Conservation (phyloP, 768 basidiomycete species). For the Agaricus blazei region DNA sequence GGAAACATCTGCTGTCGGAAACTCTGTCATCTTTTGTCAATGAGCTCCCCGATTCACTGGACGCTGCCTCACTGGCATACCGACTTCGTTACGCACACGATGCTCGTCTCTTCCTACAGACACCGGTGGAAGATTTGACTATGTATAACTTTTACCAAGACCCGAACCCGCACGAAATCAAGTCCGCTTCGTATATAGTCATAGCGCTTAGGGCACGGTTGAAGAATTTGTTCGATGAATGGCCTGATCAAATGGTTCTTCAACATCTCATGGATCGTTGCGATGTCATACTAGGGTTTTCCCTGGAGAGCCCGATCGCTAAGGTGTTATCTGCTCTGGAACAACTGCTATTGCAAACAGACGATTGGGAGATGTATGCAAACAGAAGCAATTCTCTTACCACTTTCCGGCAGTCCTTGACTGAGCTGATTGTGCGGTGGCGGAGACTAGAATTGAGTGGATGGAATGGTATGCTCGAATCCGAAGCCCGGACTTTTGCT, state of each 20-base stretch:
- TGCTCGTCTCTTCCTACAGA: not conserved
- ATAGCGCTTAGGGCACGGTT: conserved; percentile 49
- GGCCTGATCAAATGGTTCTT: conserved; percentile 99
- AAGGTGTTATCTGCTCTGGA: conserved; percentile 80
- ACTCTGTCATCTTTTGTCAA: not conserved
- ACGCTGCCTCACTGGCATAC: conserved; percentile 20
- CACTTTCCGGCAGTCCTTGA: conserved; percentile 58
- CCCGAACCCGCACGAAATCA: conserved; percentile 66
- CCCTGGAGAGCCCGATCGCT: conserved; percentile 70
- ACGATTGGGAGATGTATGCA: conserved; percentile 97
- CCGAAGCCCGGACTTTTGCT: conserved; percentile 57
- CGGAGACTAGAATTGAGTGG: conserved; percentile 82
- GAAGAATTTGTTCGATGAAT: conserved; percentile 57
- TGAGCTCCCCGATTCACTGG: conserved; percentile 38
- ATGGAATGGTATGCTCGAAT: conserved; percentile 78
- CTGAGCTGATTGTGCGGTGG: conserved; percentile 81
- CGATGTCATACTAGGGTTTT: conserved; percentile 54
- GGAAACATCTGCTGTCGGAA: conserved; percentile 1
- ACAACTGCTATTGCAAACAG: conserved; percentile 77
- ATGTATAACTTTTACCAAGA: conserved; percentile 75
- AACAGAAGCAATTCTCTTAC: conserved; percentile 84
- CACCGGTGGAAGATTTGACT: conserved; percentile 11
- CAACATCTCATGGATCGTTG: conserved; percentile 76
- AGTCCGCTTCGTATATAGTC: conserved; percentile 53
- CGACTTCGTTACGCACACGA: conserved; percentile 1